Evolutionary conservation across 352 stramenopile genomes (phyloP).

Genomic region (Phytophthora cryptogea): DNA sequence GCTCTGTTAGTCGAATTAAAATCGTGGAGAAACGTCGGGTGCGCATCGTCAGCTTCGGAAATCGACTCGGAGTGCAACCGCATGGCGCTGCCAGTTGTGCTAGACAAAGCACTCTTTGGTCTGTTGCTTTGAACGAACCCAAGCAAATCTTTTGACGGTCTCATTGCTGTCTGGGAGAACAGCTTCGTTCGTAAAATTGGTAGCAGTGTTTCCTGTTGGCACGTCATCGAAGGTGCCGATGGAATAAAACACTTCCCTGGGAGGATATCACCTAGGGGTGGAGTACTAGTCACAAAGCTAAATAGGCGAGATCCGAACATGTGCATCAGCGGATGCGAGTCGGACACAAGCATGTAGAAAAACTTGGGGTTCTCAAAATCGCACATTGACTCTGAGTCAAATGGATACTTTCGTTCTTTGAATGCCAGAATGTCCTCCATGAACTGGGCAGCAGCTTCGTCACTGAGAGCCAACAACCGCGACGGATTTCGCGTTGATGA

Average conservation of each 20-base stretch:
- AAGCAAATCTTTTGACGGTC: slow-evolving; percentile 51
- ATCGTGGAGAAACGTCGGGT: slow-evolving; percentile 19
- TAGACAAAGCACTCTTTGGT: slow-evolving; percentile 8
- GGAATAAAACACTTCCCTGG: slow-evolving; percentile 56
- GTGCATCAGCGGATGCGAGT: slow-evolving; percentile 79
- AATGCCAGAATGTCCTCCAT: slow-evolving; percentile 74
- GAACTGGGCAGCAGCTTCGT: slow-evolving; percentile 67
- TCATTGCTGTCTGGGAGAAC: slow-evolving; percentile 40
- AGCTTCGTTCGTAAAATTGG: slow-evolving; percentile 59
- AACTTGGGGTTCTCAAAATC: slow-evolving; percentile 78
- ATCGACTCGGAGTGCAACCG: slow-evolving; percentile 13
- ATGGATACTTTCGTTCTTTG: slow-evolving; percentile 80
- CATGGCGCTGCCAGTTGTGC: neutral
- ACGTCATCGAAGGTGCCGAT: slow-evolving; percentile 45
- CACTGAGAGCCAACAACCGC: slow-evolving; percentile 41
- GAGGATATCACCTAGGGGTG: slow-evolving; percentile 45
- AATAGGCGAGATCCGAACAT: slow-evolving; percentile 75
- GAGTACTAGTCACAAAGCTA: slow-evolving; percentile 67
- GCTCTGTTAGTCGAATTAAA: slow-evolving; percentile 17
- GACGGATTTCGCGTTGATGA: slow-evolving; percentile 32
- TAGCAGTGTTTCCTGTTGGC: slow-evolving; percentile 42
- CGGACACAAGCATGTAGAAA: slow-evolving; percentile 80
- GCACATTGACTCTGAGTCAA: slow-evolving; percentile 69
- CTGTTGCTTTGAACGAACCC: slow-evolving; percentile 41
- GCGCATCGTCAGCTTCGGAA: slow-evolving; percentile 15